Percentiles rank a stretch among this genome's conserved stretches.
phyloP scores from a whole-genome alignment of 2,329 filamentous ascomycete species.

The Geoglossum cookeanum region DNA sequence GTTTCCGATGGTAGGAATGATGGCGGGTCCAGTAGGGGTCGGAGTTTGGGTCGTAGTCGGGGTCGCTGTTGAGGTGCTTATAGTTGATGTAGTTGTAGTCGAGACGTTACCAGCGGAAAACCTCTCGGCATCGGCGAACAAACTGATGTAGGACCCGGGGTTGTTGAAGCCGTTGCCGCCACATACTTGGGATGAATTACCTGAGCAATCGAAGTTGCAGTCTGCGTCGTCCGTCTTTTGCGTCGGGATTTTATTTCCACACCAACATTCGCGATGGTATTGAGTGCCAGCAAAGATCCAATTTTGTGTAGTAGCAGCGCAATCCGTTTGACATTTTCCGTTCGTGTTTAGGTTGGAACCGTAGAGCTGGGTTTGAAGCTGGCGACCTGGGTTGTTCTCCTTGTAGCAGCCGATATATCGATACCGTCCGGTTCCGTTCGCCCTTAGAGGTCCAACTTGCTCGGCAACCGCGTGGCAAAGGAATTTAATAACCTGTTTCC shows the following conservation, averaged over 20 bases:
- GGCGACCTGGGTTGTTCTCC: constrained; percentile 14
- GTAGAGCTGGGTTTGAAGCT: constrained; percentile 15
- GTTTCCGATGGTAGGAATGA: not conserved
- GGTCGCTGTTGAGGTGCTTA: too few species aligned
- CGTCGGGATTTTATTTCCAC: not conserved
- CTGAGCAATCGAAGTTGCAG: constrained; percentile 13
- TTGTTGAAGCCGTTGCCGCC: constrained; percentile 12
- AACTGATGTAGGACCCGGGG: constrained; percentile 2
- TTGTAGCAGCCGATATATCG: constrained; percentile 18
- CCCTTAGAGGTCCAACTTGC: constrained; percentile 19
- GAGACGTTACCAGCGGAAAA: not conserved
- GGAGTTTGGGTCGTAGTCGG: not conserved
- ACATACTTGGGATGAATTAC: constrained; percentile 11
- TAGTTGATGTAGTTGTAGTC: not conserved
- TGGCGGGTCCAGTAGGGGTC: not conserved
- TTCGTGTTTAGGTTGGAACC: too few species aligned
- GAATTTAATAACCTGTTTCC: constrained; percentile 21
- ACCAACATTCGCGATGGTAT: not conserved
- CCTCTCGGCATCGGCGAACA: not conserved
- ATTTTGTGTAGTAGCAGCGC: too few species aligned
- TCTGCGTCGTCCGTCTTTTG: constrained; percentile 6
- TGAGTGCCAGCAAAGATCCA: constrained; percentile 14
- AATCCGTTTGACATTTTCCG: too few species aligned
- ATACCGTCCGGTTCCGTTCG: constrained; percentile 13
- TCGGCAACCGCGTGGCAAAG: constrained; percentile 23